Conservation (phyloP, 2,329 filamentous ascomycete genomes). For the Ambrosiella beaveri region DNA sequence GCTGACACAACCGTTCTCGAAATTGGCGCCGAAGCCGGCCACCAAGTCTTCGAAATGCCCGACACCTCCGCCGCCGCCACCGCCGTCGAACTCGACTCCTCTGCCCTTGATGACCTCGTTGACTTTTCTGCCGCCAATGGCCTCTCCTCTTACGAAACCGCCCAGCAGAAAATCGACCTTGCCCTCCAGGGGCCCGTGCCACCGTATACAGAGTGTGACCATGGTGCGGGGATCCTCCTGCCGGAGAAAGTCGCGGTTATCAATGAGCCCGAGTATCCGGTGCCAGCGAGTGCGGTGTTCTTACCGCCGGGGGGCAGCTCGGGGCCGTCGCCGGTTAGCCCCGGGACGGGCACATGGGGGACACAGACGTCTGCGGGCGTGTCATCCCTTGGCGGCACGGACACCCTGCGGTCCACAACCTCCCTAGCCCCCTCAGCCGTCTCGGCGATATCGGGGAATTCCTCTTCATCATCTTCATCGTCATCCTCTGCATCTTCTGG, state of each 20-base stretch:
- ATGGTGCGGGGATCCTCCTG: background rate
- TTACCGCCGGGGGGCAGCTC: constrained; percentile 9
- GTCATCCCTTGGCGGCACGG: constrained; percentile 6
- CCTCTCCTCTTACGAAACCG: constrained; percentile 32
- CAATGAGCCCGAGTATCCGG: background rate
- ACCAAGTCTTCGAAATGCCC: constrained; percentile 36
- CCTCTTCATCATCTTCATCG: background rate
- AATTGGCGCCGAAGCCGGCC: constrained; percentile 26
- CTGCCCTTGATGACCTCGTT: constrained; percentile 20
- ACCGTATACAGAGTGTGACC: constrained; percentile 27
- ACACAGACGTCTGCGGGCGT: constrained; percentile 1
- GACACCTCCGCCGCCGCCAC: constrained; percentile 23
- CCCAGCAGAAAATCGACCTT: constrained; percentile 32
- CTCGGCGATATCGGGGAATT: background rate
- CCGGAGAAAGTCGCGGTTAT: constrained; percentile 7
- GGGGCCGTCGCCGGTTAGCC: constrained; percentile 1
- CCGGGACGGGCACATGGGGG: constrained; percentile 1
- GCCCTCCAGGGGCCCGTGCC: constrained; percentile 34
- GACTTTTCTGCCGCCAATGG: constrained; percentile 19
- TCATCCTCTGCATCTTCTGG: constrained; percentile 16
- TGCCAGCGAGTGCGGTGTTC: constrained; percentile 14
- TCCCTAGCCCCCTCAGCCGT: background rate
- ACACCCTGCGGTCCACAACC: background rate
- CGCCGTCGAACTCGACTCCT: constrained; percentile 23
- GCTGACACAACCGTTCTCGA: constrained; percentile 17